Evolutionary conservation across 2,329 filamentous ascomycete genomes (phyloP).

Genomic region (Pseudogymnoascus sp.): DNA sequence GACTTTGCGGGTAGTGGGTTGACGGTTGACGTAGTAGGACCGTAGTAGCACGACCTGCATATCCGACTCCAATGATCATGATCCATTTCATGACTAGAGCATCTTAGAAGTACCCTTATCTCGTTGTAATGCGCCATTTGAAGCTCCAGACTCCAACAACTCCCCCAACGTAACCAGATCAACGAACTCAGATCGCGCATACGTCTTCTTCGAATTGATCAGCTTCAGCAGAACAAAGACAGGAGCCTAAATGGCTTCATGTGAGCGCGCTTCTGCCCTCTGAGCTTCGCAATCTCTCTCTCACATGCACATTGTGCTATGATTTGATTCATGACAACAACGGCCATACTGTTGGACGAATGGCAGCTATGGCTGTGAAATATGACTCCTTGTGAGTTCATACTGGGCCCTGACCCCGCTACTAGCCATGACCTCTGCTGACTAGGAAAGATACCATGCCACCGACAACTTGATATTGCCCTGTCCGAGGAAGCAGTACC

Average conservation of each 20-base stretch:
- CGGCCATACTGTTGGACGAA: constrained; percentile 8
- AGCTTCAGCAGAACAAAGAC: constrained; percentile 1
- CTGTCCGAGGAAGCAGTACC: constrained; percentile 57
- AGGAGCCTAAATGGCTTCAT: constrained; percentile 3
- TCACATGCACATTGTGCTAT: constrained; percentile 3
- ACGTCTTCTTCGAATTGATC: neutral
- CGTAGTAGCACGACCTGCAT: constrained; percentile 3
- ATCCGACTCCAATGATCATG: constrained; percentile 3
- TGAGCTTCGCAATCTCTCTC: neutral
- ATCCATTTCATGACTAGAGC: constrained; percentile 6
- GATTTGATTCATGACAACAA: constrained; percentile 6
- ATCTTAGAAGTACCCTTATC: constrained; percentile 2
- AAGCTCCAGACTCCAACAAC: neutral
- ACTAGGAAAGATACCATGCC: constrained; percentile 48
- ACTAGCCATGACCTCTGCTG: neutral
- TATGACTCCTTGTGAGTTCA: constrained; percentile 5
- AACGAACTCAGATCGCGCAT: neutral
- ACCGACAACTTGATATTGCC: constrained; percentile 57
- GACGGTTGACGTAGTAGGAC: constrained; percentile 6
- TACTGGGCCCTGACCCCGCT: constrained; percentile 9
- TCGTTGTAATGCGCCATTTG: constrained; percentile 7
- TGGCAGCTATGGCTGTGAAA: constrained; percentile 14
- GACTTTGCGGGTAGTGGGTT: constrained; percentile 3
- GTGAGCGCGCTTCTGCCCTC: constrained; percentile 1
- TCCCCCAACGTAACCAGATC: neutral